phyloP scores from a whole-genome alignment of 371 early-diverging fungal genomes.

The Rhizomucor miehei region DNA sequence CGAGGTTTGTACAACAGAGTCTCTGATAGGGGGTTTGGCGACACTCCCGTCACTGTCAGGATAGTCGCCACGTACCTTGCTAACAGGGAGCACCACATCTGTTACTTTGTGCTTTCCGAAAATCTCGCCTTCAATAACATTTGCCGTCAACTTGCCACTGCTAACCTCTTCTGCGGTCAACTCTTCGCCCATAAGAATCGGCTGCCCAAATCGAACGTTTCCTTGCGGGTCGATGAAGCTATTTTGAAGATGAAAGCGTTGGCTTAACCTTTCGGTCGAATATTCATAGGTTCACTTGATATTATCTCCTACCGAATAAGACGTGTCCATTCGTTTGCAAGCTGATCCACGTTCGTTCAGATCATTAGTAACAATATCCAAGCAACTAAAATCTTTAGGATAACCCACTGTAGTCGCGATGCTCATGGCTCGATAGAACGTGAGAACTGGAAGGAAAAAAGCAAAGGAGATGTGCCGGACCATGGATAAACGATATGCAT shows the following conservation, averaged over 20 bases:
- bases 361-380: no score
- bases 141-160: constrained; percentile 27
- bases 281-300: no score
- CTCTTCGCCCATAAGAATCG: constrained; percentile 16
- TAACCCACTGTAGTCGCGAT: no score
- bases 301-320: constrained; percentile 16
- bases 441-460: neutral
- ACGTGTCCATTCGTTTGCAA: constrained; percentile 20
- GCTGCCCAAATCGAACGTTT: constrained; percentile 46
- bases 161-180: constrained; percentile 13
- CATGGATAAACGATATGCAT: no score
- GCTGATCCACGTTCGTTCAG: neutral
- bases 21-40: no score
- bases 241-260: neutral
- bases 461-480: no score
- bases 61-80: constrained; percentile 17
- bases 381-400: no score
- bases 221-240: constrained; percentile 49
- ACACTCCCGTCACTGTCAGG: neutral
- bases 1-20: neutral
- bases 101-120: constrained; percentile 36
- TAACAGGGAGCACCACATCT: constrained; percentile 29
- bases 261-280: neutral
- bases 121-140: constrained; percentile 43
- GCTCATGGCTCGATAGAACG: no score